Evolutionary conservation across 2,329 filamentous ascomycete species (phyloP), one percentile per base, ranked within the genome.

Genomic region (Stromatinia cepivora): DNA sequence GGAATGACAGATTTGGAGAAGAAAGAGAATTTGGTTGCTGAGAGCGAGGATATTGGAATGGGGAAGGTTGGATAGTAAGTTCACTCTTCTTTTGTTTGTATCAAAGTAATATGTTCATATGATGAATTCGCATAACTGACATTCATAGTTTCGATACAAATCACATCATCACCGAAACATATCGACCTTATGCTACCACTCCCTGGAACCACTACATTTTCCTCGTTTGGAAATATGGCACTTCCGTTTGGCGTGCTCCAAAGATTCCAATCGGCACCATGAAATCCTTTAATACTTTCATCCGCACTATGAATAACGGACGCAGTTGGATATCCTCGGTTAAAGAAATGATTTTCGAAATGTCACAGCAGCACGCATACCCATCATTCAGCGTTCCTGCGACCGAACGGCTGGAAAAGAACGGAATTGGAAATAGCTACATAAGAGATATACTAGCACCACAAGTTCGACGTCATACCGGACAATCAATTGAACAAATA

Each of bases 381-480:
- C 7, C 22, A 11, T 31, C 34, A 1, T 46, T 53, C 9, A 67
- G 42, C 5, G 36, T 57, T 5, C 28, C 52, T 8, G 64, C 64
- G 7, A 28, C 5, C 20, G 7, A 36, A 25, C 46, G 54, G 15
- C 20, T 67, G 5, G 10, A 11, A 6, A 67, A 25, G 42, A 67
- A 67, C 10, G 65, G 54, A 50, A 52, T 67, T 5, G n/a, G 22
- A 46, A n/a, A 34, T 7, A 9, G 6, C 1, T 67, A 67, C 5
- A 45, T 42, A 48, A 45, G 25, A 28, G 56, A 67, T 31, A 61
- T 67, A 39, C 39, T 67, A 39, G 54, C 65, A 39, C 65, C 65
- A 0, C 65, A 67, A 61, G 54, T 67, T 28, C 45, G 65, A 6
- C 65, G 54, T 13, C 65, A 67, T 34, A 67, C 54, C 1, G 65